Percentiles rank a stretch among this genome's conserved stretches.
Conservation (phyloP, 1,284 basidiomycete genomes). For the Testicularia cyperi region DNA sequence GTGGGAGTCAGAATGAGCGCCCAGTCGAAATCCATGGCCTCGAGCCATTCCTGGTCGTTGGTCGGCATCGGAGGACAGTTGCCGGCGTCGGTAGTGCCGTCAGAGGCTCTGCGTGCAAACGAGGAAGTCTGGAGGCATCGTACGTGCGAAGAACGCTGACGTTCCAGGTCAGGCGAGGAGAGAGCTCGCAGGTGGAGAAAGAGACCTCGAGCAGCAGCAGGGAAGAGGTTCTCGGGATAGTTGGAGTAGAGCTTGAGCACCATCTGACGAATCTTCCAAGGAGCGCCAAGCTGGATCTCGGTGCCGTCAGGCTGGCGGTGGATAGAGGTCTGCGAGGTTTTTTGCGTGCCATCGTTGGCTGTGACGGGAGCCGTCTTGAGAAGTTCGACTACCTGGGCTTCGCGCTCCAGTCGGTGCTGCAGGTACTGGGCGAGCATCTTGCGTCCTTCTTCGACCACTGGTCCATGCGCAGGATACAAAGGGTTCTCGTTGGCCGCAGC, state of each 20-base stretch:
- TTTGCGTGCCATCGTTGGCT: slow-evolving; percentile 65
- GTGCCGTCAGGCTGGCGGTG: slow-evolving; percentile 2
- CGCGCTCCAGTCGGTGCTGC: slow-evolving; percentile 77
- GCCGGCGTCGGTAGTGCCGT: slow-evolving; percentile 9
- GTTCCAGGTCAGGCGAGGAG: slow-evolving; percentile 21
- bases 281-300: slow-evolving; percentile 6
- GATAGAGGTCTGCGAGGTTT: slow-evolving; percentile 61
- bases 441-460: slow-evolving; percentile 68
- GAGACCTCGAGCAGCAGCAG: slow-evolving; percentile 72
- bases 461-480: slow-evolving; percentile 86
- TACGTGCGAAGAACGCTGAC: slow-evolving; percentile 6
- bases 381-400: slow-evolving; percentile 73
- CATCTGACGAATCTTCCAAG: slow-evolving; percentile 51
- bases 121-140: slow-evolving; percentile 25
- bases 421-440: slow-evolving; percentile 73
- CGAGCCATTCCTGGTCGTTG: slow-evolving; percentile 29
- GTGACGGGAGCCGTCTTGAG: too few relatives aligned
- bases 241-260: slow-evolving; percentile 67
- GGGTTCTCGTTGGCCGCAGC: slow-evolving; percentile 40
- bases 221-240: slow-evolving; percentile 70
- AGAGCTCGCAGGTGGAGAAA: slow-evolving; percentile 76
- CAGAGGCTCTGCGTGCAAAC: slow-evolving; percentile 14
- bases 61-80: slow-evolving; percentile 27
- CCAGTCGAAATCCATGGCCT: slow-evolving; percentile 37
- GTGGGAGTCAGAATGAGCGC: slow-evolving; percentile 7